Conservation (phyloP, 805 yeast species). For the Metschnikowia orientalis region DNA sequence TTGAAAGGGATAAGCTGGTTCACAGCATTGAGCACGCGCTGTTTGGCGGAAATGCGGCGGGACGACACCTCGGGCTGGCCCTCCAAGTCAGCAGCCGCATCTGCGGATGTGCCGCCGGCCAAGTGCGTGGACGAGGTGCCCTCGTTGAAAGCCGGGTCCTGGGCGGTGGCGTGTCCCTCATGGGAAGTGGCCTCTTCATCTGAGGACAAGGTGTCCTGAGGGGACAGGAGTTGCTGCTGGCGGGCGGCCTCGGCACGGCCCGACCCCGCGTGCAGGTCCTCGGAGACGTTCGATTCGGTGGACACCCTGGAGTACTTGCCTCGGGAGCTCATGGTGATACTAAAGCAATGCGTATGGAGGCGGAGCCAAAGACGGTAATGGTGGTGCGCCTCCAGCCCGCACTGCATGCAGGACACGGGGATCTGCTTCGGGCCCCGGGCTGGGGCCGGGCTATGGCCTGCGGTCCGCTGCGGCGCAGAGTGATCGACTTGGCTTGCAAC, state of each 20-base stretch:
- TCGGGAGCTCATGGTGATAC: conserved; percentile 3
- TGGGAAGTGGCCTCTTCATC: not conserved
- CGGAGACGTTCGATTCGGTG: not conserved
- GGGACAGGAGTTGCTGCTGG: too few species aligned
- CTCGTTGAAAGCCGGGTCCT: conserved; percentile 14
- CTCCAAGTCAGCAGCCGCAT: conserved; percentile 24
- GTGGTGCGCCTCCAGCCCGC: too few species aligned
- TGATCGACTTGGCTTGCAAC: too few species aligned
- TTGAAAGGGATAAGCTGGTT: conserved; percentile 34
- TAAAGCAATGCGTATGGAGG: not conserved
- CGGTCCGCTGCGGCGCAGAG: too few species aligned
- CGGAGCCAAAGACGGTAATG: too few species aligned
- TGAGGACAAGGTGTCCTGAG: too few species aligned
- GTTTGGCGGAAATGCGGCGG: conserved; percentile 24
- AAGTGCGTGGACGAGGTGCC: conserved; percentile 17
- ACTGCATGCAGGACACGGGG: too few species aligned
- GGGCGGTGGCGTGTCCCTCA: not conserved
- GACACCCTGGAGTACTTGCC: conserved; percentile 3
- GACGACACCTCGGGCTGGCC: conserved; percentile 18
- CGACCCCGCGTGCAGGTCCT: not conserved
- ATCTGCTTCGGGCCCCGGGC: too few species aligned
- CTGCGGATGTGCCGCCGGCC: not conserved
- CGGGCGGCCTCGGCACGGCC: too few species aligned
- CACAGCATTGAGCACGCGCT: conserved; percentile 30
- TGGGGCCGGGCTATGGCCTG: too few species aligned